Evolutionary conservation across 805 yeast genomes (phyloP), one percentile per base, ranked within the genome.

Genomic region (Phaffomyces thermotolerans): DNA sequence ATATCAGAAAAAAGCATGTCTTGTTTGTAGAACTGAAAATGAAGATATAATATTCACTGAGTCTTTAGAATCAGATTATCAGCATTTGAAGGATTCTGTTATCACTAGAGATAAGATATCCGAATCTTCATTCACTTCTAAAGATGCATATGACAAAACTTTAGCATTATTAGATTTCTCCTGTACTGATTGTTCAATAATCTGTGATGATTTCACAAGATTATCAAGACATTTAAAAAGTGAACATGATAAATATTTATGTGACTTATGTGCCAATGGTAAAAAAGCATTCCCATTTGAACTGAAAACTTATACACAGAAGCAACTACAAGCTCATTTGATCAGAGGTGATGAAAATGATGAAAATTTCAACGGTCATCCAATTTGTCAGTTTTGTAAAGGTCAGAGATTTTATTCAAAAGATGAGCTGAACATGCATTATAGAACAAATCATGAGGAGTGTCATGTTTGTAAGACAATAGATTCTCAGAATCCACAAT

Each of bases 381-480:
- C 98, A 0, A 67, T 71, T 49, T 93, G 99, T 69, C 76, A 76
- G 50, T 84, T 86, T 60, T 93, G 99, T 62, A 64, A 72, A 4
- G 78, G 79, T 3, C 73, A 69, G 51, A 65, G 95, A 45, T 90
- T 86, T 60, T 93, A 93, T 59, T 86, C 95, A 0, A 86, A 79
- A 34, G 96, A 91, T 59, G 98, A 90, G 59, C 69, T 89, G 53
- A 79, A 77, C 50, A 63, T 79, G 29, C 99, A 93, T 63, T 75
- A 90, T 66, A 71, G 95, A 52, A 84, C 85, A 47, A 67, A 67
- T 39, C 99, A 93, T 62, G 96, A 90, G 59, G 78, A 81, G 51
- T 93, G 99, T 62, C 86, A 81, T 54, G 79, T 93, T 29, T 93
- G 99, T 66, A 95, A 89, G 52, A 81, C 76, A 58, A 61, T 72